A percentile compares a stretch with the other conserved stretches of the same genome.
phyloP scores from a whole-genome alignment of 1,284 basidiomycete species.

The Trametes versicolor region DNA sequence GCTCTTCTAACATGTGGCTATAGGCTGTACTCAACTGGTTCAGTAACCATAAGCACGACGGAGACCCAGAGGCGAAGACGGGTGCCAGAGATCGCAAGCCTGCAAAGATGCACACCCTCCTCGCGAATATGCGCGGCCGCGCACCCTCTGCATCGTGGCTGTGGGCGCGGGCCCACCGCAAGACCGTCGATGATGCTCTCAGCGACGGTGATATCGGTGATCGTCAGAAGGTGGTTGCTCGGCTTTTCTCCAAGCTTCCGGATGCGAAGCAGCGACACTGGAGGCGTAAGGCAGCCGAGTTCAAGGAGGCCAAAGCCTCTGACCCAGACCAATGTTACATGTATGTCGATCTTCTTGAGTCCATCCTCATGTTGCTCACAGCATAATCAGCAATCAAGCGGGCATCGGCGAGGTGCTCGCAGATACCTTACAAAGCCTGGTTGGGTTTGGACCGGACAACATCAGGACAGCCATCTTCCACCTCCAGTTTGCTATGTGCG shows the following conservation, averaged over 20 bases:
- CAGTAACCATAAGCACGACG: not conserved
- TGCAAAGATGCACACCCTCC: not conserved
- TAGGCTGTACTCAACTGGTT: not conserved
- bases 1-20: not conserved
- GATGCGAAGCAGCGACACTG: not conserved
- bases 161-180: not conserved
- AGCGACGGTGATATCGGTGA: not conserved
- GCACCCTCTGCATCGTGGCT: not conserved
- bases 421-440: not conserved
- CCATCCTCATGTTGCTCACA: not conserved
- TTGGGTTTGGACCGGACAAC: not conserved
- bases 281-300: not conserved
- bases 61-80: not conserved
- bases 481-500: not conserved
- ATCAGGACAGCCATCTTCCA: not conserved
- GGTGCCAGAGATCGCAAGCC: not conserved
- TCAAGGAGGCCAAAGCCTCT: not conserved
- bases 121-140: not conserved
- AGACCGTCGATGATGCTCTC: not conserved
- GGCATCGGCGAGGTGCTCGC: not conserved
- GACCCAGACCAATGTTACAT: not conserved
- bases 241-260: not conserved
- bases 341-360: not conserved
- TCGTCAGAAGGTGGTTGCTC: not conserved
- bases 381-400: not conserved